phyloP scores from a whole-genome alignment of 202 grass and related monocot species.

The Schoenoplectus tabernaemontani region DNA sequence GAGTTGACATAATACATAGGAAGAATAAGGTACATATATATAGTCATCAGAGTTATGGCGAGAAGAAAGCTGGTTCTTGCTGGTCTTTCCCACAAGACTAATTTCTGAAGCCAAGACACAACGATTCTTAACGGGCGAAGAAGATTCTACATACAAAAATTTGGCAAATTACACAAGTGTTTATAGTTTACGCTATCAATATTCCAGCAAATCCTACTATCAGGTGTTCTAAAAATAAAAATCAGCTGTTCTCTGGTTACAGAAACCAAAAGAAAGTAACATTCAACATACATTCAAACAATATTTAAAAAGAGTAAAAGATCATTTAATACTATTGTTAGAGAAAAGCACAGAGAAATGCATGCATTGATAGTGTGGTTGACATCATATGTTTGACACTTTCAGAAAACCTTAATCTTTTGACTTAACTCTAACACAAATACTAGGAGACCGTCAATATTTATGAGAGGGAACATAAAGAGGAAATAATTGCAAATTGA shows the following conservation, averaged over 20 bases:
- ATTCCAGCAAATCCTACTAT: neutral
- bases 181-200: neutral
- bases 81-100: slow-evolving; percentile 55
- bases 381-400: neutral
- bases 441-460: neutral
- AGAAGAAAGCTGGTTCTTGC: slow-evolving; percentile 28
- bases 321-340: neutral
- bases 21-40: slow-evolving; percentile 60
- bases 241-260: neutral
- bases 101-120: slow-evolving; percentile 33
- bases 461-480: neutral
- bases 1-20: neutral
- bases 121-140: slow-evolving; percentile 45
- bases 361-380: too few relatives aligned
- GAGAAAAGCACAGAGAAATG: neutral
- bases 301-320: neutral
- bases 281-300: neutral
- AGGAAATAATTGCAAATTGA: neutral
- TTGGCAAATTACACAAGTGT: neutral
- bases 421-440: neutral
- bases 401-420: neutral
- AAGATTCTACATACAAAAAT: slow-evolving; percentile 44
- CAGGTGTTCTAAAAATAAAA: neutral
- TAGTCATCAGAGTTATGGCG: slow-evolving; percentile 30
- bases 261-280: neutral